These are phyloP conservation scores for Pterocarpus macrocarpus DNA, from an alignment of 306 rosid species.

Conservation along the genomic window DNA sequence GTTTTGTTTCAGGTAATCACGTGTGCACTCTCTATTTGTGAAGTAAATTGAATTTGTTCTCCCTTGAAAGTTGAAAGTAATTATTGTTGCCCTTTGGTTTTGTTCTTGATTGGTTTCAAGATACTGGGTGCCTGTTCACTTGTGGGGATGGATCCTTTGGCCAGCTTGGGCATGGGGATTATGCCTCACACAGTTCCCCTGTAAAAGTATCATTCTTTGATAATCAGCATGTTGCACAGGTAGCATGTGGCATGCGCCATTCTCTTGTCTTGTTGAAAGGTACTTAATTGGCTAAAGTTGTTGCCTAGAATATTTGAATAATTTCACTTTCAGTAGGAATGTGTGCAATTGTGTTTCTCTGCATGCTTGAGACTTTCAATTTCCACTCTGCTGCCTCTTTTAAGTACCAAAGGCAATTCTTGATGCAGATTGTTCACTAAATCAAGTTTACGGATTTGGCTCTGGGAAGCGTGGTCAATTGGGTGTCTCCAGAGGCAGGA, in stretches of 20 bases:
- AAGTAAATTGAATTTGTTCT: not conserved
- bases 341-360: not conserved
- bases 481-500: constrained; percentile 67
- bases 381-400: constrained; percentile 18
- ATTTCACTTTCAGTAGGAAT: constrained; percentile 3
- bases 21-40: not conserved
- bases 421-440: constrained; percentile 57
- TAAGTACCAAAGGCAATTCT: constrained; percentile 12
- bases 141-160: constrained; percentile 97
- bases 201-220: constrained; percentile 66
- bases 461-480: constrained; percentile 92
- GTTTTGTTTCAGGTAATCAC: constrained; percentile 86
- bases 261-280: constrained; percentile 85
- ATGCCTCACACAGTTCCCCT: constrained; percentile 64
- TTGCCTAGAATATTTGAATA: not conserved
- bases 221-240: constrained; percentile 61
- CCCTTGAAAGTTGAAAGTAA: constrained; percentile 25
- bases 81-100: not conserved
- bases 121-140: constrained; percentile 68
- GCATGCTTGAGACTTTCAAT: not conserved
- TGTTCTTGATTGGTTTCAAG: constrained; percentile 53
- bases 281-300: constrained; percentile 40
- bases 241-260: constrained; percentile 96
- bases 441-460: constrained; percentile 83
- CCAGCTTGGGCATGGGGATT: constrained; percentile 95